Base-by-base conservation (phyloP, 257 asterid species). In the Primulina huaijiensis region DNA sequence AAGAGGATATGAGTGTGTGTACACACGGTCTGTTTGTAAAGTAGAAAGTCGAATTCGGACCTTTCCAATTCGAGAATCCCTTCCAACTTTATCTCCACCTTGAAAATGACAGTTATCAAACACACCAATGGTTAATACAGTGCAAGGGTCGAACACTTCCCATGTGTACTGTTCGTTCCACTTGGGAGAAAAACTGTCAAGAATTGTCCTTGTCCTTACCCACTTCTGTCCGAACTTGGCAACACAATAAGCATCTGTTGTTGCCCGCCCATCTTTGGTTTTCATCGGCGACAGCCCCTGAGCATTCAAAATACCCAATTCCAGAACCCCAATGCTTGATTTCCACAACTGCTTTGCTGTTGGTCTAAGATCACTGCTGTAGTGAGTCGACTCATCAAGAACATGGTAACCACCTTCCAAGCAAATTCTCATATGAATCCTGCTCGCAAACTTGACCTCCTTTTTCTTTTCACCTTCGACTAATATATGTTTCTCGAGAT, bases 141-240 rank as follows among this genome's bases (percentile, higher is more conserved):
- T 89, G 81, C 90, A 86, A 9, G 93, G 96, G 71, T 89, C 96
- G 52, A 69, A 86, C 38, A 89, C 96, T 60, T 89, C 96, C 93
- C 93, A 89, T 5, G 89, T 89, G 82, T 86, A 89, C 74, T 89
- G 96, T 72, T 89, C 93, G 2, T 89, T 89, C 96, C 96, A 87
- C 62, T 76, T 84, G 11, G 93, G 93, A 50, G 90, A 37, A 73
- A 89, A 85, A 63, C 91, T 83, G 79, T 87, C 93, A 1, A 84
- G 75, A 50, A 89, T 85, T 7, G 96, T 89, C 82, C 91, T 83
- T 0, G 93, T 86, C 69, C 96, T 35, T 0, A 87, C 82, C 96
- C 93, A 87, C 72, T 89, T 89, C 70, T 77, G 81, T 12, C 90
- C 93, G 17, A 86, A 89, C 70, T 87, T 89, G 25, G 93, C 91